Evolutionary conservation across 352 stramenopile genomes (phyloP).

Genomic region (Globisporangium emineosum): DNA sequence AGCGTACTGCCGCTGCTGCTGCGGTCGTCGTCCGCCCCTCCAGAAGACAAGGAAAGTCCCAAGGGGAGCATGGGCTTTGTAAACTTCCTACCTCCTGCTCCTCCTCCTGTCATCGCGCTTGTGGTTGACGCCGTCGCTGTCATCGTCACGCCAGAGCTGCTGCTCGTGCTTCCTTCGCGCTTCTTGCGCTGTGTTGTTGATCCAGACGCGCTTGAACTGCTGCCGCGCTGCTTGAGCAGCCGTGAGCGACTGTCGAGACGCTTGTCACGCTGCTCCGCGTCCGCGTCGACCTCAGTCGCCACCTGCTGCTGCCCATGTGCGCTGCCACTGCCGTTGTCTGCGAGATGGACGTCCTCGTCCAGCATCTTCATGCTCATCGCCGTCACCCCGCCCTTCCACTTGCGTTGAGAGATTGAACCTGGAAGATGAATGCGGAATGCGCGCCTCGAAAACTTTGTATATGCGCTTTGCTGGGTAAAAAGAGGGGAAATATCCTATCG

Average conservation of each 20-base stretch:
- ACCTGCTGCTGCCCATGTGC: neutral
- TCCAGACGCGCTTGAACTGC: conserved; percentile 16
- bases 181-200: conserved; percentile 11
- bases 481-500: conserved; percentile 13
- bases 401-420: neutral
- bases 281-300: neutral
- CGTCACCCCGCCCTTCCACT: neutral
- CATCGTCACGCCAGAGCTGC: neutral
- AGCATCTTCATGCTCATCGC: conserved; percentile 37
- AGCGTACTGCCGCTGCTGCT: conserved; percentile 1
- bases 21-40: conserved; percentile 16
- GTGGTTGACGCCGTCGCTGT: neutral
- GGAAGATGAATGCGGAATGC: neutral
- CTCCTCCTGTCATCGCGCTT: neutral
- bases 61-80: conserved; percentile 2
- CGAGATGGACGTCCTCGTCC: conserved; percentile 21
- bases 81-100: conserved; percentile 16
- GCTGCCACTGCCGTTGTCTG: conserved; percentile 1
- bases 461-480: neutral
- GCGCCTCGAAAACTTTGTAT: neutral
- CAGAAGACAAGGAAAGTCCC: conserved; percentile 1
- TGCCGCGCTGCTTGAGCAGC: conserved; percentile 22
- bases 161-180: conserved; percentile 10
- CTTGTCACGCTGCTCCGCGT: conserved; percentile 2
- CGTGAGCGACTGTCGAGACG: conserved; percentile 18